phyloP scores from a whole-genome alignment of 192 early-diverging fungal species.

The Neocallimastix lanati region DNA sequence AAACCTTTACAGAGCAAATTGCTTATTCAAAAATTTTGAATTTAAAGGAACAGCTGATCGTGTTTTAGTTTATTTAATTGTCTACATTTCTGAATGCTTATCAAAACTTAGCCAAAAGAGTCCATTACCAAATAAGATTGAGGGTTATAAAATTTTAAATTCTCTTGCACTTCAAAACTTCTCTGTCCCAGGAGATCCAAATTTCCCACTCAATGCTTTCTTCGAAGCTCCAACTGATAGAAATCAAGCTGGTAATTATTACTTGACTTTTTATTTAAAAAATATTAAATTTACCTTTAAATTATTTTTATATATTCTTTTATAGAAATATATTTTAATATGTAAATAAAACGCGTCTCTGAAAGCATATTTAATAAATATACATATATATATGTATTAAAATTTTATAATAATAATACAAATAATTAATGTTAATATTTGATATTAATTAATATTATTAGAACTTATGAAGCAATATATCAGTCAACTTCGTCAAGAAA shows the following conservation, averaged over 20 bases:
- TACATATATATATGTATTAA: too few relatives aligned
- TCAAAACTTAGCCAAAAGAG: conserved; percentile 25
- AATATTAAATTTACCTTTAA: too few relatives aligned
- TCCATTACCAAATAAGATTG: conserved; percentile 31
- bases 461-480: conserved; percentile 73
- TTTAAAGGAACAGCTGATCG: conserved; percentile 87
- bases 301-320: too few relatives aligned
- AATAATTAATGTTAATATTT: not conserved
- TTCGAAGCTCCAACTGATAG: conserved; percentile 53
- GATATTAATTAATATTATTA: conserved; percentile 14
- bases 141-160: conserved; percentile 60
- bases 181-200: conserved; percentile 76
- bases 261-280: too few relatives aligned
- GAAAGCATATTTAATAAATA: too few relatives aligned
- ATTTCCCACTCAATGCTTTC: conserved; percentile 82
- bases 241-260: conserved; percentile 49
- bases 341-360: too few relatives aligned
- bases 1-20: conserved; percentile 86
- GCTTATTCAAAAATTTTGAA: conserved; percentile 98
- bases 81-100: conserved; percentile 74
- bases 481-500: conserved; percentile 75
- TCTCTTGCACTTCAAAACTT: conserved; percentile 81
- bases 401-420: too few relatives aligned
- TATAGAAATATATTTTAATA: too few relatives aligned
- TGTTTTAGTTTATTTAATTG: conserved; percentile 81